Conservation (phyloP, 768 basidiomycete species). For the Lenzites betulinus region DNA sequence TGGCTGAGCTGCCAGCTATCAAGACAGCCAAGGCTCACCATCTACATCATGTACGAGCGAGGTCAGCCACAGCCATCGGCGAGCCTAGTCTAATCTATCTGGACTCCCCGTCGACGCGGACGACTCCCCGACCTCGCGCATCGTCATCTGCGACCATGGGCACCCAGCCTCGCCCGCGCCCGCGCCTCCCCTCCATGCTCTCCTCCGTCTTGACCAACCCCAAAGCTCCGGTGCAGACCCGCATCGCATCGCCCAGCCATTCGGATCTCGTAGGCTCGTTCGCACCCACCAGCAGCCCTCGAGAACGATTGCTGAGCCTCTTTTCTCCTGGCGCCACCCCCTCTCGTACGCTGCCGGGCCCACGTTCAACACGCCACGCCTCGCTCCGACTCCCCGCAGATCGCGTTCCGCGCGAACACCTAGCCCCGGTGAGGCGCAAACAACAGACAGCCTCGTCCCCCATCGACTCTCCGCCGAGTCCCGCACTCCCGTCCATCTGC, state of each 20-base stretch:
- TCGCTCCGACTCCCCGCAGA: conserved; percentile 1
- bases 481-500: conserved; percentile 32
- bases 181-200: conserved; percentile 19
- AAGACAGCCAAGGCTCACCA: not conserved
- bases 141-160: conserved; percentile 13
- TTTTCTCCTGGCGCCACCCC: conserved; percentile 9
- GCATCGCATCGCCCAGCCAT: conserved; percentile 12
- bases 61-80: conserved; percentile 14
- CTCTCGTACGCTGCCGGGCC: not conserved
- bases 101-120: conserved; percentile 5
- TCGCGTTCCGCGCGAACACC: not conserved
- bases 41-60: conserved; percentile 14
- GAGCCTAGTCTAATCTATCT: conserved; percentile 5
- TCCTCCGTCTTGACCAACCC: conserved; percentile 14
- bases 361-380: not conserved
- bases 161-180: not conserved
- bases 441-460: not conserved
- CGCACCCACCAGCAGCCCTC: conserved; percentile 28
- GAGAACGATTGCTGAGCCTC: conserved; percentile 22
- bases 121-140: conserved; percentile 8
- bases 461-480: conserved; percentile 10
- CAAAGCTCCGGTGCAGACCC: conserved; percentile 19
- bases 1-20: not conserved
- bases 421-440: not conserved
- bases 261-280: conserved; percentile 30